Base-by-base conservation (phyloP, 129 eudicot species). In the Saussurea involucrata region DNA sequence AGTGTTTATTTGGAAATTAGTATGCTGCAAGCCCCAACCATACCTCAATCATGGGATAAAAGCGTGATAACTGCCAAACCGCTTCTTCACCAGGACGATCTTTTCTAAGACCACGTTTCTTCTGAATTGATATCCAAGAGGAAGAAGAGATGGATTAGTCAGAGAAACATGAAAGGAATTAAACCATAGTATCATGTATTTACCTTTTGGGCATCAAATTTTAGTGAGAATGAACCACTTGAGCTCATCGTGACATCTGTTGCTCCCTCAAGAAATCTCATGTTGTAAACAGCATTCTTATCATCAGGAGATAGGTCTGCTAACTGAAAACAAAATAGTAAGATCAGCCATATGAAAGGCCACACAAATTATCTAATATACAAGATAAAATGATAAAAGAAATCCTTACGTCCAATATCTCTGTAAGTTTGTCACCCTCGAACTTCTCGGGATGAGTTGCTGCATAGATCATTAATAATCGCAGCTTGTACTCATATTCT, bases 21-120 rank as follows among this genome's bases (percentile, higher is more conserved):
- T 24, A 32, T 60, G 33, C 4, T 4, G 37, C 10, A 68, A 3
- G n/a, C 31, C 12, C 8, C 13, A 21, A 80, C 27, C 66, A 33
- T 82, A 95, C 98, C 96, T 95, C 98, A 71, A 95, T 81, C 75
- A 89, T 68, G 66, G 98, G 98, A 85, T 95, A 95, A 74, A 95
- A 95, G 40, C 97, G 97, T 9, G 96, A 88, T 73, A 95, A 63
- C 76, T 89, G 96, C 98, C 98, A 95, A 22, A 85, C 22, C 33
- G 77, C 73, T 86, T 89, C 92, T 89, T 89, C 96, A 76, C 87
- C 93, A 36, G 83, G 65, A 12, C 97, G 90, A 21, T 95, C 98
- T 86, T 91, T 91, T 85, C 98, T 88, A 40, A 80, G 77, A 75
- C 85, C 89, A 44, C 77, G 87, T 64, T 88, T 95, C 73, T 83